Conservation (phyloP, 495 filamentous ascomycete genomes). For the Hypoxylon perforatum region DNA sequence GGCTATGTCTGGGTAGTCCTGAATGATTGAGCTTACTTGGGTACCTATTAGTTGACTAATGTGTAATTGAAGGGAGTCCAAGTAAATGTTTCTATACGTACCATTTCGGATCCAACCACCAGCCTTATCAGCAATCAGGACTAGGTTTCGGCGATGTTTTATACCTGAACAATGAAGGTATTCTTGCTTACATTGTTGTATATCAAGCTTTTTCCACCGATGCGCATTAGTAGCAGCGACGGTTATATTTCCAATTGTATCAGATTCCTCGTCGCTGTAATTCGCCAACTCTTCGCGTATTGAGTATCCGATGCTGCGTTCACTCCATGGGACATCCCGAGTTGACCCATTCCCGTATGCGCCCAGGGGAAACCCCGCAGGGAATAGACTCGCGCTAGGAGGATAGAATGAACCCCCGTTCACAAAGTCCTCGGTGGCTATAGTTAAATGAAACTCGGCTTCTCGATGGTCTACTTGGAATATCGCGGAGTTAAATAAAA, state of each 20-base stretch:
- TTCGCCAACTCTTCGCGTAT: too few relatives aligned
- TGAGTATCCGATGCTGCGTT: too few relatives aligned
- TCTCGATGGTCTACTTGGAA: conserved; percentile 40
- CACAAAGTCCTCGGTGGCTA: conserved; percentile 49
- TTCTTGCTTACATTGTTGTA: conserved; percentile 18
- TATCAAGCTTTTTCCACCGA: conserved; percentile 20
- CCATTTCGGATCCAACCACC: conserved; percentile 36
- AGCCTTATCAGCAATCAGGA: conserved; percentile 27
- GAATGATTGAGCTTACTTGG: too few relatives aligned
- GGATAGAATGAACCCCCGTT: conserved; percentile 31
- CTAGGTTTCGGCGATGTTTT: conserved; percentile 17
- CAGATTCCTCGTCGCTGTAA: conserved; percentile 36
- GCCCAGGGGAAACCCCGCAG: conserved; percentile 19
- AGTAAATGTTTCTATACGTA: conserved; percentile 19
- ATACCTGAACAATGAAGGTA: conserved; percentile 31
- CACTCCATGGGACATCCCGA: too few relatives aligned
- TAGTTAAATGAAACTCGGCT: conserved; percentile 52
- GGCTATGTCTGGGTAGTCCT: too few relatives aligned
- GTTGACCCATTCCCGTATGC: too few relatives aligned
- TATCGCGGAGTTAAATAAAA: conserved; percentile 42
- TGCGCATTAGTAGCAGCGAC: conserved; percentile 1
- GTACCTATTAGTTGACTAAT: too few relatives aligned
- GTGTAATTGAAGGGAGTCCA: too few relatives aligned
- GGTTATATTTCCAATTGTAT: conserved; percentile 29
- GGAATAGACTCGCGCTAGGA: conserved; percentile 29